Evolutionary conservation across 768 basidiomycete genomes (phyloP).

Genomic region (Phlebiopsis flavidoalba): DNA sequence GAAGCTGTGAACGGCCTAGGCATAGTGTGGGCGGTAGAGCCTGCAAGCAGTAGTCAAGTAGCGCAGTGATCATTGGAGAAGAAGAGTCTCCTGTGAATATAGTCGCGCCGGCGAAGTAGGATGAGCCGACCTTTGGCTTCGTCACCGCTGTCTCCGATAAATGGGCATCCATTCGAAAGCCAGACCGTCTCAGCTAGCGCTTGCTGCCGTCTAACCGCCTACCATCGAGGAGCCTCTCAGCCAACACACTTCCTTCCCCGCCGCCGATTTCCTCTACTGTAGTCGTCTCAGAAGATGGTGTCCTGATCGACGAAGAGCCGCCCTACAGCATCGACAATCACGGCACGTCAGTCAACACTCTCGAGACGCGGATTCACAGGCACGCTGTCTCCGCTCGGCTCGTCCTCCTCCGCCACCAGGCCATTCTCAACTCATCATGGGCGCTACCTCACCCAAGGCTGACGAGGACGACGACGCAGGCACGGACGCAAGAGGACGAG

Average conservation of each 20-base stretch:
- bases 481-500: constrained; percentile 88
- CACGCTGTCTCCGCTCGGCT: neutral
- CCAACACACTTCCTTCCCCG: neutral
- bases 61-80: constrained; percentile 79
- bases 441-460: neutral
- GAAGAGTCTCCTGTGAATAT: constrained; percentile 63
- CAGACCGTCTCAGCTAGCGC: constrained; percentile 4
- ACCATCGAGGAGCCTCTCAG: neutral
- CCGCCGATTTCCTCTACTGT: neutral
- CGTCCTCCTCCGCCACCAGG: constrained; percentile 2
- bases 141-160: constrained; percentile 33
- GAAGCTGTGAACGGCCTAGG: constrained; percentile 61
- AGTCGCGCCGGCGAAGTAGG: constrained; percentile 56
- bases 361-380: neutral
- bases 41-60: constrained; percentile 80
- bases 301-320: neutral
- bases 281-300: too few relatives aligned
- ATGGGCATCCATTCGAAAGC: constrained; percentile 16
- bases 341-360: neutral
- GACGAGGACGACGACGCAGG: constrained; percentile 31
- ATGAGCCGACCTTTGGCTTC: constrained; percentile 29
- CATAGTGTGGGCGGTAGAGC: constrained; percentile 88
- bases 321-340: neutral
- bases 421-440: constrained; percentile 10
- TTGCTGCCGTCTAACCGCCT: constrained; percentile 4